Percentiles rank a stretch among this genome's conserved stretches.
These are phyloP conservation scores for Gentiana macrophylla DNA, from an alignment of 257 asterid species.

Conservation along the genomic window DNA sequence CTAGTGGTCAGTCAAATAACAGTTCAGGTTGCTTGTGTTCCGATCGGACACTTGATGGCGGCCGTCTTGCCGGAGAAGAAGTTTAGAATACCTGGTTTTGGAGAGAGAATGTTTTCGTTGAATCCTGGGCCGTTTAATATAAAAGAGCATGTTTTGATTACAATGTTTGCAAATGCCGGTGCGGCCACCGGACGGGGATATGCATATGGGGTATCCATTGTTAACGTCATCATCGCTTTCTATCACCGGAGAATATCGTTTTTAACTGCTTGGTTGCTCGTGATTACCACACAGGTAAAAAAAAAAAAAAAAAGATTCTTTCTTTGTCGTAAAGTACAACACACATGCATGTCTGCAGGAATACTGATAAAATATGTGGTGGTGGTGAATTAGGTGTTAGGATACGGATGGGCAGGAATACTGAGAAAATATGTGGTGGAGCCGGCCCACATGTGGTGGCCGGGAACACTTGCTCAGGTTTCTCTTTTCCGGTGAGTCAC, in stretches of 20 bases:
- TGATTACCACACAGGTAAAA: conserved; percentile 73
- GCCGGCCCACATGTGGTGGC: too few relatives aligned
- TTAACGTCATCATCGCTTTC: conserved; percentile 57
- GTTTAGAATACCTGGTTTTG: conserved; percentile 56
- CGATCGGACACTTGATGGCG: conserved; percentile 70
- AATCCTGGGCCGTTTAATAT: conserved; percentile 92
- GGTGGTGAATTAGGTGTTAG: conserved; percentile 6
- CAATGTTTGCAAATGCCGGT: conserved; percentile 85
- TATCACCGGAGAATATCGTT: conserved; percentile 63
- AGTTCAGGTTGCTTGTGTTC: conserved; percentile 62
- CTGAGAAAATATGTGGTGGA: too few relatives aligned
- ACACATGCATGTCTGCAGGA: background rate
- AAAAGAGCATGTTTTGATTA: conserved; percentile 86
- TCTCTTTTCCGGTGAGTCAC: too few relatives aligned
- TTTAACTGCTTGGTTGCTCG: conserved; percentile 80
- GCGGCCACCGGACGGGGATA: conserved; percentile 73
- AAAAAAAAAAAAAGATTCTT: too few relatives aligned
- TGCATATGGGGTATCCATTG: conserved; percentile 76
- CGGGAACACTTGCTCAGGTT: too few relatives aligned
- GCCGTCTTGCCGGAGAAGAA: conserved; percentile 32
- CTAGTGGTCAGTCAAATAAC: conserved; percentile 69
- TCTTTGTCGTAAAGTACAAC: too few relatives aligned
- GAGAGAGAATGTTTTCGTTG: conserved; percentile 38
- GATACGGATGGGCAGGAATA: too few relatives aligned
- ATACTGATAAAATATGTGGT: background rate